Percentiles rank a stretch among this genome's conserved stretches.
These are phyloP conservation scores for Yamadazyma triangularis DNA, from an alignment of 1,139 yeast genomes.

Conservation along the genomic window DNA sequence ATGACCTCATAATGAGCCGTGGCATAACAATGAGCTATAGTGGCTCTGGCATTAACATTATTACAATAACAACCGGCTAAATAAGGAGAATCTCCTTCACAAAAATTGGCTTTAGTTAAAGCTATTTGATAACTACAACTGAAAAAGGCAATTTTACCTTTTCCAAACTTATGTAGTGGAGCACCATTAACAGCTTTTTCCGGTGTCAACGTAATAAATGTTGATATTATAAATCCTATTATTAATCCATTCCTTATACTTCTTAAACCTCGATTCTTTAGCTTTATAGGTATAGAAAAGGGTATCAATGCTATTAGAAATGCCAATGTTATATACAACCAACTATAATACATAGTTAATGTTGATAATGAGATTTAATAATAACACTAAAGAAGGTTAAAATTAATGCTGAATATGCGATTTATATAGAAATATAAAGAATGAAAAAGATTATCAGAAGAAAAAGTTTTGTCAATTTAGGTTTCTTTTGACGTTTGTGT, in stretches of 20 bases:
- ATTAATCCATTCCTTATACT: conserved; percentile 11
- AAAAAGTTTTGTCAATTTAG: too few relatives aligned
- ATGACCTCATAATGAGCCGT: conserved; percentile 20
- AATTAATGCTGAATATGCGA: too few relatives aligned
- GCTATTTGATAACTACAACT: conserved; percentile 28
- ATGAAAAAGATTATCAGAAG: too few relatives aligned
- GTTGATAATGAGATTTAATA: too few relatives aligned
- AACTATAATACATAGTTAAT: conserved; percentile 20
- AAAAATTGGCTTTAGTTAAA: conserved; percentile 19
- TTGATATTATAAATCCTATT: conserved; percentile 16
- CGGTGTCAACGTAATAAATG: conserved; percentile 26
- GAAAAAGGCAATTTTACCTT: conserved; percentile 24
- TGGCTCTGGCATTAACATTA: conserved; percentile 34
- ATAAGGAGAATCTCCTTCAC: conserved; percentile 12
- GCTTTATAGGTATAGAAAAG: conserved; percentile 15
- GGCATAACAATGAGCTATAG: conserved; percentile 35
- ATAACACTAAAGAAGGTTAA: too few relatives aligned
- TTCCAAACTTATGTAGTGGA: conserved; percentile 29
- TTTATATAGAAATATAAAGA: too few relatives aligned
- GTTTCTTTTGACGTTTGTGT: too few relatives aligned
- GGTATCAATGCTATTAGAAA: conserved; percentile 16
- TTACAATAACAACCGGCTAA: conserved; percentile 23
- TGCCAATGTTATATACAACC: conserved; percentile 15
- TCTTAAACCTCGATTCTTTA: conserved; percentile 10
- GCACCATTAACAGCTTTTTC: conserved; percentile 29